Evolutionary conservation across 202 grass and related monocot genomes (phyloP).

Genomic region (Schoenoplectus tabernaemontani): DNA sequence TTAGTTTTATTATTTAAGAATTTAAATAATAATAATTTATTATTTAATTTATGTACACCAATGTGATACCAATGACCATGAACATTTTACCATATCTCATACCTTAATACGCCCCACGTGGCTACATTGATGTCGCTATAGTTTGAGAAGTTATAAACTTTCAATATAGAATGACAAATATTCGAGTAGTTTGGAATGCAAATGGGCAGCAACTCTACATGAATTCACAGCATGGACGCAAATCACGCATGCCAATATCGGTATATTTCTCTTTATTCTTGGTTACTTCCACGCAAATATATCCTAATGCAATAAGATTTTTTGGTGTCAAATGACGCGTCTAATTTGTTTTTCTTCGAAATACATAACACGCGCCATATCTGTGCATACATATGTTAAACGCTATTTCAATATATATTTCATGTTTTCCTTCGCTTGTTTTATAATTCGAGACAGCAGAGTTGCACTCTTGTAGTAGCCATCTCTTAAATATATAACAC

Average conservation of each 20-base stretch:
- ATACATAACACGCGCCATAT: neutral
- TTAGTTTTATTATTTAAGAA: too few relatives aligned
- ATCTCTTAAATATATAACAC: too few relatives aligned
- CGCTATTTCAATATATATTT: neutral
- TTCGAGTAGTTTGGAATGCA: neutral
- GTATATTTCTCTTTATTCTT: neutral
- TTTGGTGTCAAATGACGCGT: neutral
- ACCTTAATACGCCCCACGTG: neutral
- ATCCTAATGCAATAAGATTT: neutral
- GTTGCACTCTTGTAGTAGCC: neutral
- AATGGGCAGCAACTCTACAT: neutral
- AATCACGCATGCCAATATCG: neutral
- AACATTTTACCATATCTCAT: too few relatives aligned
- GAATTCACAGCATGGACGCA: neutral
- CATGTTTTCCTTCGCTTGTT: neutral
- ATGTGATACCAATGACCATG: too few relatives aligned
- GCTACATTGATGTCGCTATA: neutral
- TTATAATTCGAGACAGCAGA: neutral
- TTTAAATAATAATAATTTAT: too few relatives aligned
- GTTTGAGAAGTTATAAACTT: neutral
- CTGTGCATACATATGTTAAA: neutral
- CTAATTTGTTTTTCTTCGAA: neutral
- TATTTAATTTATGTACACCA: too few relatives aligned
- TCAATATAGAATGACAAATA: neutral
- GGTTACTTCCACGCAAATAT: neutral